Evolutionary conservation across 1,284 basidiomycete genomes (phyloP), one percentile per base, ranked within the genome.

Genomic region (Marasmius oreades): DNA sequence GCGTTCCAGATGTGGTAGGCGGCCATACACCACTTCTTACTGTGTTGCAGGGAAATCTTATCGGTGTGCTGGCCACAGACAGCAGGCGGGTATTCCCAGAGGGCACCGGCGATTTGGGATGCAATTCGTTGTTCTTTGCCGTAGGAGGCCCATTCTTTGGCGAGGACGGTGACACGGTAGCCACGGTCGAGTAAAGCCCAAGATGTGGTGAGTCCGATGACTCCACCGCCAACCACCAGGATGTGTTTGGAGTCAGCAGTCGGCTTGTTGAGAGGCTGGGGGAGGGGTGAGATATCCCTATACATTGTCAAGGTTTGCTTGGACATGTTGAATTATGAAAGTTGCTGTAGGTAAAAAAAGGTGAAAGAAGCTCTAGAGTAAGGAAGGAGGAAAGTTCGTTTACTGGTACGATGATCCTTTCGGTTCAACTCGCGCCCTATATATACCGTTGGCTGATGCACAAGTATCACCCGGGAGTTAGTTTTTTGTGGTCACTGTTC

Each of bases 11-110:
- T 59, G 47, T 67, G 66, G 59, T 72, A 72, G 10, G 67, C 67
- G 20, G 64, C 66, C 68, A 70, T 69, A 54, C 65, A 66, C 70
- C 69, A 72, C 24, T 52, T 56, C 46, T 70, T 69, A 3, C 69
- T 68, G 48, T 68, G 64, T n/a, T 56, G 52, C 28, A 71, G 61
- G 14, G 70, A 71, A 44, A 68, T 65, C 5, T 60, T 59, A 58
- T 70, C 69, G 18, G 69, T 68, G 59, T 70, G 68, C 36, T 66
- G 61, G 22, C 70, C 70, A 53, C 70, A 71, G 37, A 72, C 70
- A 18, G 70, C 70, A 8, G 70, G 70, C 0, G 70, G 70, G 55
- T 66, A 71, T 56, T 72, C 70, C 70, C 70, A 71, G 16, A 70
- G 60, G 12, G 67, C 67, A 14, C 68, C 68, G 3, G 69, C 67